Evolutionary conservation across 768 basidiomycete species (phyloP).

Genomic region (Boletus reticuloceps): DNA sequence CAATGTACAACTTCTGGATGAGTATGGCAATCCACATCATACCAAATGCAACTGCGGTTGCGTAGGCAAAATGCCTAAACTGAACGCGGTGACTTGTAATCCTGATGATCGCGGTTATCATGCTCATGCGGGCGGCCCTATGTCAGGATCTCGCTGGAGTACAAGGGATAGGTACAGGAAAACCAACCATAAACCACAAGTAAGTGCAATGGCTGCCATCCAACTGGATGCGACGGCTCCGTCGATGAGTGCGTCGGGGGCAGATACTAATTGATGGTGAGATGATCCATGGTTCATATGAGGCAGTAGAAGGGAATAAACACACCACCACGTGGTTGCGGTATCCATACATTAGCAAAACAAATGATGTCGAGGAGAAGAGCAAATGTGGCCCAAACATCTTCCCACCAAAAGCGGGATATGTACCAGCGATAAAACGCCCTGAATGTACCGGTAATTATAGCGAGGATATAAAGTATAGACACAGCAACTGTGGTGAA

Average conservation of each 20-base stretch:
- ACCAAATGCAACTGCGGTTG: background rate
- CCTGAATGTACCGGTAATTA: constrained; percentile 1
- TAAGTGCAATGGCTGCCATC: background rate
- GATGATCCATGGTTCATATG: background rate
- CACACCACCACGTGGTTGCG: background rate
- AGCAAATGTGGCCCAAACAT: background rate
- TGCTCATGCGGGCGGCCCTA: constrained; percentile 5
- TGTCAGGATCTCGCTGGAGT: background rate
- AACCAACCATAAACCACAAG: constrained; percentile 1
- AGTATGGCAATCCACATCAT: background rate
- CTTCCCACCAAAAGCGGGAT: constrained; percentile 4
- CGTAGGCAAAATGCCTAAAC: background rate
- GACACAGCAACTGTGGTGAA: background rate
- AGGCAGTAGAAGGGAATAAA: background rate
- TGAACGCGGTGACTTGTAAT: background rate
- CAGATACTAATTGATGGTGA: background rate
- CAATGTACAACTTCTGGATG: background rate
- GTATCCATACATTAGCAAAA: background rate
- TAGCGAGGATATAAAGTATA: background rate
- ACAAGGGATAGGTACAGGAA: background rate
- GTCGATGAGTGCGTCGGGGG: background rate
- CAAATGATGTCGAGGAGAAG: background rate
- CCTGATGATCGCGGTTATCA: background rate
- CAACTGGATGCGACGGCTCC: background rate
- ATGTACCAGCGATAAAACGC: background rate